phyloP scores from a whole-genome alignment of 2,329 filamentous ascomycete genomes.

The Pseudogymnoascus sp. region DNA sequence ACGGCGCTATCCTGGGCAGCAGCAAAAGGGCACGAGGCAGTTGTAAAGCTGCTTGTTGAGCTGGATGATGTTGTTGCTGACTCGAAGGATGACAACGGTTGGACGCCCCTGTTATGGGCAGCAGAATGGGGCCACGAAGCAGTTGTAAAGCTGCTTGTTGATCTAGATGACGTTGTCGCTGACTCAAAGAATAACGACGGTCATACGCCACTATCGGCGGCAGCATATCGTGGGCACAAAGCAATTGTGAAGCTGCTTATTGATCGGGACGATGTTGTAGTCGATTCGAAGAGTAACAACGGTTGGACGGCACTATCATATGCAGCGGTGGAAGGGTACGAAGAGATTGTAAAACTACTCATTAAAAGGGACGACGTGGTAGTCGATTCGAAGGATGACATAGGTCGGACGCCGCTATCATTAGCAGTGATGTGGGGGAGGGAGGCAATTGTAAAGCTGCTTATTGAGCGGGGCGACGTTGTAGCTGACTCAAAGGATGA shows the following conservation, averaged over 20 bases:
- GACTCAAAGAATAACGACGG: neutral
- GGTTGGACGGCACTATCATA: too few relatives aligned
- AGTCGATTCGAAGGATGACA: neutral
- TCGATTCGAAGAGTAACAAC: too few relatives aligned
- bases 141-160: neutral
- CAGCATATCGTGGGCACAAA: too few relatives aligned
- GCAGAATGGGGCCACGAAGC: too few relatives aligned
- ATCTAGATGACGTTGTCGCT: neutral
- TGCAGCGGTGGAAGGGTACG: too few relatives aligned
- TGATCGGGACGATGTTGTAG: neutral
- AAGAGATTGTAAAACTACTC: too few relatives aligned
- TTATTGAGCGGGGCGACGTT: neutral
- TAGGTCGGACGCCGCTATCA: neutral
- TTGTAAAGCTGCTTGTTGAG: neutral
- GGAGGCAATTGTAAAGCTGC: neutral
- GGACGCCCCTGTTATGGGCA: too few relatives aligned
- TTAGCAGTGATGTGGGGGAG: neutral
- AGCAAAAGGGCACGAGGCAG: neutral
- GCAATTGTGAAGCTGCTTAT: neutral
- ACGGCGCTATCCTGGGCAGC: neutral
- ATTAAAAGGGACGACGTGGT: neutral
- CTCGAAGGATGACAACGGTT: too few relatives aligned
- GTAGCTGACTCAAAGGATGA: neutral
- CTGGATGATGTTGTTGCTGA: too few relatives aligned
- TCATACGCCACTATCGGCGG: neutral